These are phyloP conservation scores for Fistulinella prunicolor DNA, from an alignment of 768 basidiomycete species.

Conservation along the genomic window DNA sequence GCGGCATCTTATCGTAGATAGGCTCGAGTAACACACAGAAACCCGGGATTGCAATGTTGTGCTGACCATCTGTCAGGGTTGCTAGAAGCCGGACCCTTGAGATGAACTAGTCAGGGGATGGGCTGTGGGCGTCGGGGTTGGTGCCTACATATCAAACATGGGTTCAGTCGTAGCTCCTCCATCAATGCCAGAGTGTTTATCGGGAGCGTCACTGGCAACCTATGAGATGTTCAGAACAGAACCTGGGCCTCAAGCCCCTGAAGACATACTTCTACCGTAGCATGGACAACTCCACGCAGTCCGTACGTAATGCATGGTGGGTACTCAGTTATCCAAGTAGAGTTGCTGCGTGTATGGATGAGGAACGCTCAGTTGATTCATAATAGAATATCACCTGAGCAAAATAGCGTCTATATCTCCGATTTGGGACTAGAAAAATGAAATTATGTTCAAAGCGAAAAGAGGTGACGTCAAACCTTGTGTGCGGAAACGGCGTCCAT, in stretches of 20 bases:
- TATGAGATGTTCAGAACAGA: constrained; percentile 23
- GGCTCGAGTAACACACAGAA: constrained; percentile 64
- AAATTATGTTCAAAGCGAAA: neutral
- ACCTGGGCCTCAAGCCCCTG: neutral
- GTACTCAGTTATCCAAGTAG: constrained; percentile 93
- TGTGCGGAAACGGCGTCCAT: constrained; percentile 67
- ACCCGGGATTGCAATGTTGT: constrained; percentile 64
- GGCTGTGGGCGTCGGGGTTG: neutral
- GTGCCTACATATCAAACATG: constrained; percentile 83
- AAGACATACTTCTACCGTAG: constrained; percentile 59
- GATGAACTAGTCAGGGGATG: neutral
- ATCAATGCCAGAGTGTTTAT: constrained; percentile 92
- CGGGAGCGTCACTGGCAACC: constrained; percentile 71
- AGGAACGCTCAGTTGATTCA: neutral
- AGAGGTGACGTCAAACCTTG: constrained; percentile 49
- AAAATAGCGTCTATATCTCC: constrained; percentile 88
- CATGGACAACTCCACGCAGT: constrained; percentile 90
- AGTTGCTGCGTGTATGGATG: constrained; percentile 58
- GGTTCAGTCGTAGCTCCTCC: constrained; percentile 88
- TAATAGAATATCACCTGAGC: constrained; percentile 54
- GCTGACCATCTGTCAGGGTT: constrained; percentile 57
- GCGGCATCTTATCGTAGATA: neutral
- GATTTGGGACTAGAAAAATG: constrained; percentile 58
- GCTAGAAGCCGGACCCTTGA: constrained; percentile 75
- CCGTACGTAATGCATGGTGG: constrained; percentile 95